These are phyloP conservation scores for Carpinus viminea DNA, from an alignment of 306 rosid genomes.

Conservation along the genomic window DNA sequence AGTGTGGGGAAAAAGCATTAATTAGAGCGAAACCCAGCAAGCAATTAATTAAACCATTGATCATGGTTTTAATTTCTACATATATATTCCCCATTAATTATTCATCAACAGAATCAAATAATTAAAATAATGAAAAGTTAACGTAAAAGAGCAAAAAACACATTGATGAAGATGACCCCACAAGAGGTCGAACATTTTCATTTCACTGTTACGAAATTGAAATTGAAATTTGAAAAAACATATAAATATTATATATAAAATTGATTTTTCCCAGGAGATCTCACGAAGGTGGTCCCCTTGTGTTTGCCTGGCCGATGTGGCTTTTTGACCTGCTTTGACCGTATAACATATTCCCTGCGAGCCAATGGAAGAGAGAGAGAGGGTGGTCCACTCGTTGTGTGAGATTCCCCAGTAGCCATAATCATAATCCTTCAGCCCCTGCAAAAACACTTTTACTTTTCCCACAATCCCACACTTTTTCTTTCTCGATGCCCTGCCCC, in stretches of 20 bases:
- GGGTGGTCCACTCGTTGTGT: constrained; percentile 57
- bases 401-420: constrained; percentile 58
- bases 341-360: constrained; percentile 57
- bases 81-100: too few species aligned
- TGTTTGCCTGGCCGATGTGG: constrained; percentile 47
- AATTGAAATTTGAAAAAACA: background rate
- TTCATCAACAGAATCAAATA: too few species aligned
- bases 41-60: too few species aligned
- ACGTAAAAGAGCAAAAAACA: background rate
- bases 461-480: constrained; percentile 45
- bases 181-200: background rate
- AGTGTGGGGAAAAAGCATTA: too few species aligned
- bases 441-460: constrained; percentile 58
- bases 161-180: background rate
- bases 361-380: constrained; percentile 58
- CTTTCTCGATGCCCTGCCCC: constrained; percentile 34
- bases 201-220: background rate
- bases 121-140: too few species aligned
- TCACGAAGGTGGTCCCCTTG: constrained; percentile 46
- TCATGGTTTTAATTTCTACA: too few species aligned
- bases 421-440: constrained; percentile 37
- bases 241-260: too few species aligned
- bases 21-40: too few species aligned
- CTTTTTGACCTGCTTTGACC: constrained; percentile 85
- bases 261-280: constrained; percentile 40